A percentile compares a stretch with the other conserved stretches of the same genome.
Conservation (phyloP, 768 basidiomycete species). For the Sarcodon aspratus region DNA sequence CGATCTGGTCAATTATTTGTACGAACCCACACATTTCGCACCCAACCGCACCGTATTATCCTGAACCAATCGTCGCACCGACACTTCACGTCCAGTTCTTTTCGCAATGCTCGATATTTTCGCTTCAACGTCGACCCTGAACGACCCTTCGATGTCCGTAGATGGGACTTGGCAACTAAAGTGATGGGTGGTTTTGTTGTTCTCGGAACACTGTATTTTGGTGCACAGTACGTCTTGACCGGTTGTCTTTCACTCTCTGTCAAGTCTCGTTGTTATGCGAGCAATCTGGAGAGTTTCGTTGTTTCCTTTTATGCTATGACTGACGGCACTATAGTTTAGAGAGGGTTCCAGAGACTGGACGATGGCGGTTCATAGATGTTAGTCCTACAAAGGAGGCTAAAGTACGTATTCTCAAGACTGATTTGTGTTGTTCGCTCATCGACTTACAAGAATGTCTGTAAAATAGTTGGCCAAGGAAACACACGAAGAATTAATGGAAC, state of each 20-base stretch:
- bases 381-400: slow-evolving; percentile 42
- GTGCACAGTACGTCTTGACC: background rate
- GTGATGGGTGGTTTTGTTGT: background rate
- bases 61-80: too few relatives aligned
- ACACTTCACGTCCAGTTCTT: background rate
- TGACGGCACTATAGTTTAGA: slow-evolving; percentile 45
- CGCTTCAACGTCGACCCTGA: background rate
- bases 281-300: too few relatives aligned
- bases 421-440: background rate
- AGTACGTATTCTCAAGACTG: slow-evolving; percentile 20
- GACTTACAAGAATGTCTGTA: background rate
- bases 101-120: background rate
- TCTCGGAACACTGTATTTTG: background rate
- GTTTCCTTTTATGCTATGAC: background rate
- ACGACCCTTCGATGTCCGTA: background rate
- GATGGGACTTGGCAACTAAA: background rate
- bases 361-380: slow-evolving; percentile 84
- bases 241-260: background rate
- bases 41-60: too few relatives aligned
- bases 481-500: slow-evolving; percentile 31
- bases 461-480: slow-evolving; percentile 31
- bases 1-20: too few relatives aligned
- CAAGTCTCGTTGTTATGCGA: background rate
- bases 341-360: slow-evolving; percentile 74
- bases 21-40: too few relatives aligned